Evolutionary conservation across 495 filamentous ascomycete species (phyloP), one percentile per base, ranked within the genome.

Genomic region (Rhypophila decipiens): DNA sequence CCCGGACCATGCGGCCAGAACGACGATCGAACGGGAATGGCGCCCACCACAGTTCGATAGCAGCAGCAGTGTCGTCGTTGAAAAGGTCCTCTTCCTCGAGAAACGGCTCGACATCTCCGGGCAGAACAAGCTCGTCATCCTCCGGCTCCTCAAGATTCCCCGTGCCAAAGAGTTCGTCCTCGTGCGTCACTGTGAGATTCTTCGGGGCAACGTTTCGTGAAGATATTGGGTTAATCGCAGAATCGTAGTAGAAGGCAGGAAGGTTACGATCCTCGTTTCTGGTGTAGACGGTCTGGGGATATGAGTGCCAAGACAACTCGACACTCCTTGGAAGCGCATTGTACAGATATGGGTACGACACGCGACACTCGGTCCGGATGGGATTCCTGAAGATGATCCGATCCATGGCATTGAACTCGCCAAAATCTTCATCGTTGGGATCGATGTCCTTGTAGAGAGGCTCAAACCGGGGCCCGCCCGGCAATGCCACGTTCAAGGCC

Each of bases 341-440:
- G 72, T 97, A 99, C 3, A 99, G 76, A 65, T 83, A 95, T 3
- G 93, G 94, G 62, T 87, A 96, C 9, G 87, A 87, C 39, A 99
- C 94, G 12, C 90, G 82, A 66, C 94, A 95, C 70, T 99, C 94
- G 18, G 91, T 99, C 43, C 91, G 82, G 56, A 97, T 95, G 3
- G 94, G 94, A 31, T 86, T 81, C 41, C 94, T 85, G 76, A 99
- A 99, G 56, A 99, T 99, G 66, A 99, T 99, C 50, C 94, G 88
- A 63, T 97, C 91, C 60, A 99, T 99, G 38, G 91, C 94, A 58
- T 99, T 99, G 79, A 99, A 99, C 66, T 99, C 94, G 61, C 94
- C 93, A 67, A 99, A 99, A 61, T 99, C 94, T 66, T 99, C 94
- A 58, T 97, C 90, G 58, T 99, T 97, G 24, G 94, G 94, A 61